Conservation (phyloP, 2,329 filamentous ascomycete species). For the Fusarium clavum region DNA sequence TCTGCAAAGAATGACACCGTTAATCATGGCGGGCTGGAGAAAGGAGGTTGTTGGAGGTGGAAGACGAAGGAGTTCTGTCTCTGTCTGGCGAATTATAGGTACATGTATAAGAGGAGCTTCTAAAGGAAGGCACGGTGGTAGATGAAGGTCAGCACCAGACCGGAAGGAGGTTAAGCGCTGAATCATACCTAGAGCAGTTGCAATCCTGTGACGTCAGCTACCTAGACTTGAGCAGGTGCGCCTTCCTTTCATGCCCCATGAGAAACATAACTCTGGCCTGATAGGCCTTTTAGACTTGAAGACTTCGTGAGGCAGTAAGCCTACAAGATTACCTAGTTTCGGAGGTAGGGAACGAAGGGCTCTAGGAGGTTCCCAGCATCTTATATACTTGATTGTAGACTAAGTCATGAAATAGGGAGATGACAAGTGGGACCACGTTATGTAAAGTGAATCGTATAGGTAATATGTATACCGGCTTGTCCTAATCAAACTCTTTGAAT, state of each 20-base stretch:
- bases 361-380: too few species aligned
- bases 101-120: not conserved
- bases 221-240: not conserved
- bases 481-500: not conserved
- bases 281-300: too few species aligned
- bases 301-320: too few species aligned
- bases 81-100: not conserved
- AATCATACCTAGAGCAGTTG: not conserved
- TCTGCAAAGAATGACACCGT: not conserved
- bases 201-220: not conserved
- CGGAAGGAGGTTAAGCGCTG: not conserved
- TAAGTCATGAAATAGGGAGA: too few species aligned
- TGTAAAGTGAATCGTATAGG: not conserved
- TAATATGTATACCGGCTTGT: rapidly evolving
- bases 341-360: too few species aligned
- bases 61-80: not conserved
- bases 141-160: not conserved
- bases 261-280: not conserved
- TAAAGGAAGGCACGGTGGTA: not conserved
- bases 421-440: too few species aligned
- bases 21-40: not conserved
- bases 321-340: too few species aligned
- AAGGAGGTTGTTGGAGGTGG: not conserved
- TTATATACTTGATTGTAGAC: too few species aligned
- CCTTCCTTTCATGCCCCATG: rapidly evolving